Evolutionary conservation across 441 rosid species (phyloP).

Genomic region (Euphorbia celastroides): DNA sequence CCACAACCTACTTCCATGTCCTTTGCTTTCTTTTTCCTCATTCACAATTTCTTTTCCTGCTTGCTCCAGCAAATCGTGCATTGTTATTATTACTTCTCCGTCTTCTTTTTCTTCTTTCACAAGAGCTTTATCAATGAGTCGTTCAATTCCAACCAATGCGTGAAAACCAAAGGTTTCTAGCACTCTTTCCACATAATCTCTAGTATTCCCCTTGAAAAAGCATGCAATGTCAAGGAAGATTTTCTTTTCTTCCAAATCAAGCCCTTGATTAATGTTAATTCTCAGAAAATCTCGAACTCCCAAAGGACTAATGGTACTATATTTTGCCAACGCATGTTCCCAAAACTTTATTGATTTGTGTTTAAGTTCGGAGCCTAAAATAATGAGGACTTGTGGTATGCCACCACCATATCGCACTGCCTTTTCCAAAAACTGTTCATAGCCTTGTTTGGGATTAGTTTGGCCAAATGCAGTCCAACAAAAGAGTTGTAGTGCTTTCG

Average conservation of each 20-base stretch:
- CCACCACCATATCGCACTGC: neutral
- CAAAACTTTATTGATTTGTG: neutral
- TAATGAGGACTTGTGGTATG: constrained; percentile 2
- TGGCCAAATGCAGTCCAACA: constrained; percentile 1
- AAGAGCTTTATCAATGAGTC: constrained; percentile 4
- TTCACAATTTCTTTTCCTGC: neutral
- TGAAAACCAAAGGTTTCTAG: neutral
- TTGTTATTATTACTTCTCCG: constrained; percentile 11
- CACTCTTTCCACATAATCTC: neutral
- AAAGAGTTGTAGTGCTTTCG: neutral
- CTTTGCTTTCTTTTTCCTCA: neutral
- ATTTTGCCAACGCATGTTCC: neutral
- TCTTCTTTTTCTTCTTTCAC: neutral
- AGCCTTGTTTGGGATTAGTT: neutral
- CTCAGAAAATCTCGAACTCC: neutral
- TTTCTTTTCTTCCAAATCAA: neutral
- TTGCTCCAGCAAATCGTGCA: constrained; percentile 21
- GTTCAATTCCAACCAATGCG: neutral
- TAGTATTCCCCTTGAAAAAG: neutral
- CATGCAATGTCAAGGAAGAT: no score
- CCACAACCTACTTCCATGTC: neutral
- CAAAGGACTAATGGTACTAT: neutral
- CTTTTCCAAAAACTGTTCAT: neutral
- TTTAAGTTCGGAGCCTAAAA: neutral
- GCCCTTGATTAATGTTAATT: neutral